Evolutionary conservation across 306 rosid species (phyloP), one percentile per base, ranked within the genome.

Genomic region (Hippophae tibetana): DNA sequence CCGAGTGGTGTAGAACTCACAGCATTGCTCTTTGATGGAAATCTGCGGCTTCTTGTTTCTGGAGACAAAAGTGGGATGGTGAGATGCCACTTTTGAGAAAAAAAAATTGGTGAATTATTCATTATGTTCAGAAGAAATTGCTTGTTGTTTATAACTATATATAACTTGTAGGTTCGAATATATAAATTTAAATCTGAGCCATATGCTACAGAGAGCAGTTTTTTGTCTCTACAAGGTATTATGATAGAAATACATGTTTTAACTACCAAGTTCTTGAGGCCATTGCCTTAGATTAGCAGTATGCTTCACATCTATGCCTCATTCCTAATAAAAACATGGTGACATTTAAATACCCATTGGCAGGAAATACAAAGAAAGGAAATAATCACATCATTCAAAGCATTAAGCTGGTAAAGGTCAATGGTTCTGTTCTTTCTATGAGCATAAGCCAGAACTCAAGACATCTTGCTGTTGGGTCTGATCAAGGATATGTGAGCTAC

Each of bases 41-140:
- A 67, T 45, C 64, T 81, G 31, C 74, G 57, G 55, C 82, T 85
- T 66, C 78, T 90, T 72, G 78, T 87, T 81, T 81, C 97, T 64
- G 97, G 97, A 67, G 95, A 90, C 61, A 84, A 87, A 53, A 83
- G 82, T 66, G 97, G 97, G 76, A 81, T 43, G 80, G 97, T 90
- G 64, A 84, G 76, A 44, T 72, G 60, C 45, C 23, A 18, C 23
- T 18, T 18, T 18, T 18, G 23, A 18, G 23, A 18, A 18, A 18
- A 18, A 18, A 18, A 18, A 18, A 0, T 18, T 18, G 23, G 23
- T 18, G 23, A 55, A 56, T 10, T 27, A 9, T 60, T 8, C 10
- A 13, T 52, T 13, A 13, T 23, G 58, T 31, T 42, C 64, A 12
- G 2, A 7, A 62, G 53, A 47, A 52, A 67, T 56, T 59, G 46